Evolutionary conservation across 2,329 filamentous ascomycete genomes (phyloP), one percentile per base, ranked within the genome.

Genomic region (Aspergillus oerlinghausenensis): DNA sequence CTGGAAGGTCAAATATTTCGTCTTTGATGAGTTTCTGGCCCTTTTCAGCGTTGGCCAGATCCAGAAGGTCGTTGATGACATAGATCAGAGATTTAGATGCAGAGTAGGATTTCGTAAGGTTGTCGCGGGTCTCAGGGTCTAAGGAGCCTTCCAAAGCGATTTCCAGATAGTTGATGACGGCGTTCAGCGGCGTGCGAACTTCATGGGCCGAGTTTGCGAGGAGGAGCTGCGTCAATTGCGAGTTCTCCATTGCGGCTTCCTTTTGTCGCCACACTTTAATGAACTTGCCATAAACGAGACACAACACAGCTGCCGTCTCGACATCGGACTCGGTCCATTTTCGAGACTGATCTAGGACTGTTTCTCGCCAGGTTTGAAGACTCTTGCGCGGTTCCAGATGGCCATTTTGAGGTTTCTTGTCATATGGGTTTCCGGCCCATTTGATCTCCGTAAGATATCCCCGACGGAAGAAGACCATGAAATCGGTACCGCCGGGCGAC

Each of bases 181-280:
- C 92, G 67, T 96, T 96, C 2, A 96, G 76, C 0, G 92, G 92
- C 0, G 92, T 96, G 50, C 92, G 87, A 8, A 96, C 90, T 76
- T 96, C 92, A 62, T 96, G 92, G 0, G 92, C 92, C 0, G 91
- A 95, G 62, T 96, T 96, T 4, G 91, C 89, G 23, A 96, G 79
- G 1, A 96, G 75, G 3, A 96, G 74, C 49, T 84, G 81, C 0
- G 90, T 96, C 2, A 96, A 78, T 58, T 92, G 88, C 63, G 88
- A 95, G 68, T 80, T 93, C 65, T 95, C 88, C 57, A 96, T 70
- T 0, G 89, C 89, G 1, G 87, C 88, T 70, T 96, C 92, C 63
- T 96, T 96, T 69, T 96, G 90, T 55, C 90, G 81, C 92, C 92
- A 96, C 1, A 96, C 91, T 67, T 95, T 89, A 64, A 96, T 96